phyloP scores from a whole-genome alignment of 441 rosid species.

The Pelargonium hybrid region DNA sequence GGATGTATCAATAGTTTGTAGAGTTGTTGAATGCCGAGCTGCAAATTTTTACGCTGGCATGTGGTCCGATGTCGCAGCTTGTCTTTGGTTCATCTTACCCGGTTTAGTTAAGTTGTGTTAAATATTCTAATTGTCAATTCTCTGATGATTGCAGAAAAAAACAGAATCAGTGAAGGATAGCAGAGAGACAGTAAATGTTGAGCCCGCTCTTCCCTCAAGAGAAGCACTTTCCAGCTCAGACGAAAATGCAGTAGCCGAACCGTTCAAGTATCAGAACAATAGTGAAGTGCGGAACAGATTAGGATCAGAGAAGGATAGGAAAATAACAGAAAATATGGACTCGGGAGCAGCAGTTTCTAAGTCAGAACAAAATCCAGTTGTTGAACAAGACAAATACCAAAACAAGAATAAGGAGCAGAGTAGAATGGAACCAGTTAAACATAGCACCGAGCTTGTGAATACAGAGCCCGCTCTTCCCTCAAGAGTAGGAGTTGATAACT shows the following conservation, averaged over 20 bases:
- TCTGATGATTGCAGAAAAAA: neutral
- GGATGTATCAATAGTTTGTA: neutral
- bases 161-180: slow-evolving; percentile 1
- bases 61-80: neutral
- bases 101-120: slow-evolving; percentile 7
- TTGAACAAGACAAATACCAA: slow-evolving; percentile 17
- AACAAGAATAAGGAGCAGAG: slow-evolving; percentile 9
- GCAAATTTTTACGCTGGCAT: neutral
- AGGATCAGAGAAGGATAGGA: slow-evolving; percentile 20
- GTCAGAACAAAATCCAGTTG: slow-evolving; percentile 16
- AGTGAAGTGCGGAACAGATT: slow-evolving; percentile 26
- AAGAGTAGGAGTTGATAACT: neutral
- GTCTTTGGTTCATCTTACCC: slow-evolving; percentile 1
- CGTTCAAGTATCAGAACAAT: neutral
- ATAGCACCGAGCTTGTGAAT: neutral
- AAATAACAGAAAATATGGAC: slow-evolving; percentile 15
- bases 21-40: neutral
- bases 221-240: neutral
- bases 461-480: neutral
- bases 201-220: neutral
- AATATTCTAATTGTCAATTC: slow-evolving; percentile 2
- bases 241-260: neutral
- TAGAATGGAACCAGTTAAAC: neutral
- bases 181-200: neutral
- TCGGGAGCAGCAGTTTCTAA: slow-evolving; percentile 15